Conservation (phyloP, 2,329 filamentous ascomycete species). For the Hypoxylon sp. region DNA sequence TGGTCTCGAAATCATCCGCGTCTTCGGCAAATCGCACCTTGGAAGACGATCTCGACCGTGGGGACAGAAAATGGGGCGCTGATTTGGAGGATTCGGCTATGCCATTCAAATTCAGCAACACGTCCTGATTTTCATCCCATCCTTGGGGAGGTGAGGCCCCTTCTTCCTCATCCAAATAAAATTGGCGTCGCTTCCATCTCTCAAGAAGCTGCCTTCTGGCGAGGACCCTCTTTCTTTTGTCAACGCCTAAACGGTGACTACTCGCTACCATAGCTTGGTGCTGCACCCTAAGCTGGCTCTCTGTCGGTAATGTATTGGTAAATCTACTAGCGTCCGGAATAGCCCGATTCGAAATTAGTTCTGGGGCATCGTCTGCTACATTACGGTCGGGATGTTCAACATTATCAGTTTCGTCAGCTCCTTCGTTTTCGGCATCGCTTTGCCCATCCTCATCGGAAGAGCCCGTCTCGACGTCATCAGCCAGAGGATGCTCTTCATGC, state of each 20-base stretch:
- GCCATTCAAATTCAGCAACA: constrained; percentile 60
- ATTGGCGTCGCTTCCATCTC: constrained; percentile 82
- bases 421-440: constrained; percentile 45
- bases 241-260: constrained; percentile 56
- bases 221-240: constrained; percentile 58
- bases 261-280: constrained; percentile 55
- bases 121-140: constrained; percentile 73
- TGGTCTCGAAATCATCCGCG: constrained; percentile 75
- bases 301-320: constrained; percentile 55
- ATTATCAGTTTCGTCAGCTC: constrained; percentile 39
- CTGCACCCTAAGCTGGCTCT: constrained; percentile 60
- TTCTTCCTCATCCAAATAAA: constrained; percentile 90
- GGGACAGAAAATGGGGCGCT: constrained; percentile 58
- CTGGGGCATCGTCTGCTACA: constrained; percentile 16
- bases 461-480: constrained; percentile 44
- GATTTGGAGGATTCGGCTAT: constrained; percentile 62
- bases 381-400: constrained; percentile 34
- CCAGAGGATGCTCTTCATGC: constrained; percentile 43
- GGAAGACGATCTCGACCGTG: constrained; percentile 80
- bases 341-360: constrained; percentile 16
- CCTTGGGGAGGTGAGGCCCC: constrained; percentile 75
- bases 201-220: constrained; percentile 73
- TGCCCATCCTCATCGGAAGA: constrained; percentile 52
- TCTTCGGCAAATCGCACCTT: constrained; percentile 85
- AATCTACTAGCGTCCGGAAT: constrained; percentile 51